These are phyloP conservation scores for Pleurotus pulmonarius DNA, from an alignment of 768 basidiomycete species.

Conservation along the genomic window DNA sequence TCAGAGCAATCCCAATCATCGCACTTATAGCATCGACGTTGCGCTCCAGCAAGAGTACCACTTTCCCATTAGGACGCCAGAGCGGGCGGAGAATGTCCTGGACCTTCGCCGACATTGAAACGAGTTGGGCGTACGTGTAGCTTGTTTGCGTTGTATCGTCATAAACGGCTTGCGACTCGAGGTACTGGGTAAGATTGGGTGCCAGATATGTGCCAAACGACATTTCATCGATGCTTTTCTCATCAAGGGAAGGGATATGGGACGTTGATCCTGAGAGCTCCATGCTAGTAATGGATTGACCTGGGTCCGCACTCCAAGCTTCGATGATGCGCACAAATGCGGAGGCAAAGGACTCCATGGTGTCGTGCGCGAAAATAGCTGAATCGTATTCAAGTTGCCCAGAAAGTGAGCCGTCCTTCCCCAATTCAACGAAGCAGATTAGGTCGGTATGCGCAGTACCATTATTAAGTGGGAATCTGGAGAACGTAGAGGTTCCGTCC, in stretches of 20 bases:
- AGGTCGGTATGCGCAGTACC: constrained; percentile 4
- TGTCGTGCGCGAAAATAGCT: not conserved
- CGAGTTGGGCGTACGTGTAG: constrained; percentile 7
- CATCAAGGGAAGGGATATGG: not conserved
- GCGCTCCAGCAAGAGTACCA: not conserved
- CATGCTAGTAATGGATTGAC: not conserved
- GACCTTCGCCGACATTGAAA: not conserved
- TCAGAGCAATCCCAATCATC: not conserved
- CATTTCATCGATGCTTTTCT: not conserved
- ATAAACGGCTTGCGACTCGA: constrained; percentile 5
- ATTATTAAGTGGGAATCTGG: constrained; percentile 4
- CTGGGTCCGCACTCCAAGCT: not conserved
- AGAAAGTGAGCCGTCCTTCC: not conserved
- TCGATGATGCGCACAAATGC: not conserved
- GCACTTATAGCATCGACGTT: not conserved
- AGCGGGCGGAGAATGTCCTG: not conserved
- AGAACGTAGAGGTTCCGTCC: not conserved
- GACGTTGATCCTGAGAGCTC: not conserved
- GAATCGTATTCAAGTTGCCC: constrained; percentile 6
- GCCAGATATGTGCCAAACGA: not conserved
- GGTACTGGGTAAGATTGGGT: not conserved
- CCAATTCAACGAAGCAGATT: constrained; percentile 3
- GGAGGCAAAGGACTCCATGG: not conserved
- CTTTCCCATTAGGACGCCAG: not conserved
- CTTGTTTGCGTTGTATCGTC: constrained; percentile 7